A percentile compares a stretch with the other conserved stretches of the same genome.
Evolutionary conservation across 1,139 yeast species (phyloP).

Genomic region (Suhomyces taliae): DNA sequence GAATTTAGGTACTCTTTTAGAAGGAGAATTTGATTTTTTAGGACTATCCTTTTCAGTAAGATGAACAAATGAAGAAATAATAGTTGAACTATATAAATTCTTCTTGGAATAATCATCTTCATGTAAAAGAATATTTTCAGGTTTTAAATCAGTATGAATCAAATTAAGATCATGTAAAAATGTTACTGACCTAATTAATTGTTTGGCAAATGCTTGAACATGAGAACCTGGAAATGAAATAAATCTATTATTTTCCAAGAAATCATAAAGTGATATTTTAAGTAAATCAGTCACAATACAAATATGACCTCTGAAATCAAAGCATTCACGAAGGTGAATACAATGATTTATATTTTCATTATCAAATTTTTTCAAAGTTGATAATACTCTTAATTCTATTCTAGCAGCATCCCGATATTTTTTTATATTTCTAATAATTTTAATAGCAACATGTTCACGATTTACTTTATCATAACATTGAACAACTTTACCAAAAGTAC

Average conservation of each 20-base stretch:
- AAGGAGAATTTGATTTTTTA: constrained; percentile 1
- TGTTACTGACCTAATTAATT: constrained; percentile 80
- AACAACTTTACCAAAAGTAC: constrained; percentile 96
- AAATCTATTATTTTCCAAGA: constrained; percentile 73
- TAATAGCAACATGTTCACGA: constrained; percentile 77
- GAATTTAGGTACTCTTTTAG: constrained; percentile 34
- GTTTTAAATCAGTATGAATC: constrained; percentile 93
- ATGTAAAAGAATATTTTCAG: constrained; percentile 84
- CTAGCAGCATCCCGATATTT: constrained; percentile 84
- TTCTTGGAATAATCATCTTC: constrained; percentile 51
- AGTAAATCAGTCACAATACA: constrained; percentile 89
- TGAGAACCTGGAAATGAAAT: constrained; percentile 80
- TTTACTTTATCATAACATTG: constrained; percentile 62
- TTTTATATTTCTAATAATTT: constrained; percentile 79
- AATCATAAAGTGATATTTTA: constrained; percentile 86
- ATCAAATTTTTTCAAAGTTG: constrained; percentile 78
- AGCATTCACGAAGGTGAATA: constrained; percentile 82
- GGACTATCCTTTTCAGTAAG: constrained; percentile 19
- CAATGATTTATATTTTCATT: constrained; percentile 67
- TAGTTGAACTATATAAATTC: constrained; percentile 34
- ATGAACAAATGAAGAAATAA: constrained; percentile 31
- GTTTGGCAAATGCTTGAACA: constrained; percentile 85
- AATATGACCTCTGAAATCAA: constrained; percentile 91
- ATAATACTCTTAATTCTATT: constrained; percentile 74
- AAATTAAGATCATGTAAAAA: constrained; percentile 86